Conservation (phyloP, 1,284 basidiomycete genomes). For the Ceratobasidium sp. region DNA sequence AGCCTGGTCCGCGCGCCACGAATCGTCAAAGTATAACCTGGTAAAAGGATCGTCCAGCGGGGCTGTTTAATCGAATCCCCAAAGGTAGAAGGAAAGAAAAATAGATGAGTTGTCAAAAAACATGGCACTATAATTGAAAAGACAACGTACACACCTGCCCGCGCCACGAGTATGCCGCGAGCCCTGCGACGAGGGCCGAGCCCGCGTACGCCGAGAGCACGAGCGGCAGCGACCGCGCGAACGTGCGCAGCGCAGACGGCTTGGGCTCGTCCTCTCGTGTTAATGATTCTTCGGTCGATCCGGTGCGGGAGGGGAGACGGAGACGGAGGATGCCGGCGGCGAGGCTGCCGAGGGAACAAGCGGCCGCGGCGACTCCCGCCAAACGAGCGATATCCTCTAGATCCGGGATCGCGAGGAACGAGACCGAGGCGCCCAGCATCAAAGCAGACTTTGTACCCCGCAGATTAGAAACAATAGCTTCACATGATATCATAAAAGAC, state of each 20-base stretch:
- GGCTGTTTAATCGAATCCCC: conserved; percentile 32
- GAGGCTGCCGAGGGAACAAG: conserved; percentile 39
- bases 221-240: conserved; percentile 42
- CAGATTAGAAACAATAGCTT: conserved; percentile 5
- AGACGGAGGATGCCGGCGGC: conserved; percentile 44
- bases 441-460: conserved; percentile 43
- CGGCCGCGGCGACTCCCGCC: conserved; percentile 37
- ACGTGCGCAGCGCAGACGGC: conserved; percentile 43
- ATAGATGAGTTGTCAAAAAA: conserved; percentile 26
- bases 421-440: conserved; percentile 46
- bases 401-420: conserved; percentile 48
- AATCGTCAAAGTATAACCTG: conserved; percentile 43
- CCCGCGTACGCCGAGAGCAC: conserved; percentile 44
- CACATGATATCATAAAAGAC: conserved; percentile 18
- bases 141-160: conserved; percentile 45
- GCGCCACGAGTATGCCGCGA: conserved; percentile 44
- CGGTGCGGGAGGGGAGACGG: conserved; percentile 17
- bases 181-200: conserved; percentile 42
- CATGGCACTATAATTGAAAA: conserved; percentile 11
- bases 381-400: conserved; percentile 47
- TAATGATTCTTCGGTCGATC: neutral
- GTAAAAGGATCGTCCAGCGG: conserved; percentile 45
- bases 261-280: conserved; percentile 27
- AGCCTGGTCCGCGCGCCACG: conserved; percentile 39
- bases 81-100: too few relatives aligned